These are phyloP conservation scores for Silene noctiflora DNA, from an alignment of 179 eudicot genomes.

Conservation along the genomic window DNA sequence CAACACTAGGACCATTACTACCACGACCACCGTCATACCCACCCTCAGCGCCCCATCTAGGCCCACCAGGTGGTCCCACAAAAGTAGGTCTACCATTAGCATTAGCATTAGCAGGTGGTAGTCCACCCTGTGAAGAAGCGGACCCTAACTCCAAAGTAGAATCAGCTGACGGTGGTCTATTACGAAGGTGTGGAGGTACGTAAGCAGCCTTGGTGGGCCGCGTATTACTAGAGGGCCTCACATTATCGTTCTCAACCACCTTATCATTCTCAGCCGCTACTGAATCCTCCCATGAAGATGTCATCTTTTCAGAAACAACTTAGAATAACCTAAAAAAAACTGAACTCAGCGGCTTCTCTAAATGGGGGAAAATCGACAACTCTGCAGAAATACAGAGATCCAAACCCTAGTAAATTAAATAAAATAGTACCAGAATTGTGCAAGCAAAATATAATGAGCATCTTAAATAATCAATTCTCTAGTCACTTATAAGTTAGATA, in stretches of 20 bases:
- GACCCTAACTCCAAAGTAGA: conserved; percentile 10
- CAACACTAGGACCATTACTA: too few species aligned
- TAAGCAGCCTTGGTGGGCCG: conserved; percentile 51
- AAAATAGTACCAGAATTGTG: too few species aligned
- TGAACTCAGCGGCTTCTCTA: too few species aligned
- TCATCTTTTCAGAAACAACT: conserved; percentile 40
- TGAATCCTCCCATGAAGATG: conserved; percentile 83
- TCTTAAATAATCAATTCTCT: too few species aligned
- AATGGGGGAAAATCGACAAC: too few species aligned
- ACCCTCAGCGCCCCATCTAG: conserved; percentile 37
- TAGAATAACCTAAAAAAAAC: too few species aligned
- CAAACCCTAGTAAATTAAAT: too few species aligned
- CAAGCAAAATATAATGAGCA: too few species aligned
- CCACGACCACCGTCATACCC: conserved; percentile 11
- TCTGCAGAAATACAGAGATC: too few species aligned
- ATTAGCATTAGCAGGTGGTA: conserved; percentile 45
- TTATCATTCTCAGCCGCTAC: conserved; percentile 62
- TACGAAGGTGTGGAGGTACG: conserved; percentile 77
- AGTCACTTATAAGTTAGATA: too few species aligned
- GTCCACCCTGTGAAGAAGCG: conserved; percentile 29
- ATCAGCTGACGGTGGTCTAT: conserved; percentile 41
- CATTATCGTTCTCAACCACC: conserved; percentile 21
- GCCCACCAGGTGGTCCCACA: conserved; percentile 47
- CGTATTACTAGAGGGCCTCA: too few species aligned
- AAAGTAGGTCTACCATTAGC: conserved; percentile 42